phyloP scores from a whole-genome alignment of 2,329 filamentous ascomycete species.

The Clonostachys byssicola region DNA sequence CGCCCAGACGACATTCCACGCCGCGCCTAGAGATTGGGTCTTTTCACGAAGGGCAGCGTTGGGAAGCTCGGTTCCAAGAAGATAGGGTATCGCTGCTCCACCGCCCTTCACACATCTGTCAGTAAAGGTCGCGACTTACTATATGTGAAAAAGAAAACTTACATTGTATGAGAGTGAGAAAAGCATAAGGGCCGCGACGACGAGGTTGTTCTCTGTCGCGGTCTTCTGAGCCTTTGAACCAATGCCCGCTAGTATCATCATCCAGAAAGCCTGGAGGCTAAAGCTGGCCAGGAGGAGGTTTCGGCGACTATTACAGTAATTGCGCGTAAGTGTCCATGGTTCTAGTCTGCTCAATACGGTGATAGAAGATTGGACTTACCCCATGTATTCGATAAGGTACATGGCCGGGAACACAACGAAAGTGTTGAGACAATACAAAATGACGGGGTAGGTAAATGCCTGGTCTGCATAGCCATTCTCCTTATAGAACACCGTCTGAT shows the following conservation, averaged over 20 bases:
- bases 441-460: conserved; percentile 6
- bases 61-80: conserved; percentile 6
- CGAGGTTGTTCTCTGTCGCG: neutral
- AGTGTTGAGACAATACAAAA: conserved; percentile 3
- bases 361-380: conserved; percentile 1
- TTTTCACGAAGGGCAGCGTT: conserved; percentile 6
- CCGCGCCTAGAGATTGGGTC: conserved; percentile 4
- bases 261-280: conserved; percentile 1
- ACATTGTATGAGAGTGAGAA: neutral
- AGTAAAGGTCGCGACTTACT: neutral
- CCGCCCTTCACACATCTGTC: conserved; percentile 2
- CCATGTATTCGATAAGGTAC: conserved; percentile 5
- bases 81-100: conserved; percentile 7
- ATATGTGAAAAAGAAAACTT: neutral
- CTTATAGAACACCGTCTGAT: conserved; percentile 12
- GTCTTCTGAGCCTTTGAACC: neutral
- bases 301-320: neutral
- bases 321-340: neutral
- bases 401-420: conserved; percentile 4
- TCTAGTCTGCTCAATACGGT: no score
- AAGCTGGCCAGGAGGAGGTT: neutral
- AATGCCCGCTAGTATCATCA: neutral
- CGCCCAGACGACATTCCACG: conserved; percentile 7
- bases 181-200: neutral
- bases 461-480: conserved; percentile 6